A percentile compares a stretch with the other conserved stretches of the same genome.
phyloP scores from a whole-genome alignment of 257 asterid genomes.

The Cordia subcordata region DNA sequence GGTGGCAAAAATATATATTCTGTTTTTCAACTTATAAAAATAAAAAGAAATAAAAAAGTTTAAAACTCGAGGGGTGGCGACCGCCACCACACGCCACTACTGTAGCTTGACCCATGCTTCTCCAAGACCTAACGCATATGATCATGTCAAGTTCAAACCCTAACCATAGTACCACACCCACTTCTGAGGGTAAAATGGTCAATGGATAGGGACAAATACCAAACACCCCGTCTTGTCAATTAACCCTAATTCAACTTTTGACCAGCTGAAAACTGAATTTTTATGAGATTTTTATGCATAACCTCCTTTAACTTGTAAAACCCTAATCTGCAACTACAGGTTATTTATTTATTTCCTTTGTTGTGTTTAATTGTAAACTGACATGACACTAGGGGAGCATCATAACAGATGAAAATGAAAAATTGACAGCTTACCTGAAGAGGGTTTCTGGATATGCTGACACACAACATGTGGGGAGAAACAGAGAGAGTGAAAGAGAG shows the following conservation, averaged over 20 bases:
- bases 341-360: background rate
- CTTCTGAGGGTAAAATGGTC: slow-evolving; percentile 29
- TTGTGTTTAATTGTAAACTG: slow-evolving; percentile 25
- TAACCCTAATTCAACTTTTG: slow-evolving; percentile 18
- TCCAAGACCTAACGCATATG: background rate
- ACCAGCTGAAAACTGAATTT: slow-evolving; percentile 19
- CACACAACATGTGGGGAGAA: slow-evolving; percentile 41
- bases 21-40: too few species aligned
- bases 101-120: too few species aligned
- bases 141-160: slow-evolving; percentile 21
- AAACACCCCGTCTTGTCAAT: slow-evolving; percentile 9
- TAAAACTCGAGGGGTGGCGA: too few species aligned
- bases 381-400: slow-evolving; percentile 43
- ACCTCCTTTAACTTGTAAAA: slow-evolving; percentile 29
- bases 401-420: slow-evolving; percentile 34
- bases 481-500: slow-evolving; percentile 23
- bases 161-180: background rate
- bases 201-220: too few species aligned
- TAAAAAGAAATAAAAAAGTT: too few species aligned
- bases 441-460: slow-evolving; percentile 41
- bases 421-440: slow-evolving; percentile 42
- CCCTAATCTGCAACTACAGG: slow-evolving; percentile 48
- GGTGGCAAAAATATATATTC: too few species aligned
- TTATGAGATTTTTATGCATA: slow-evolving; percentile 15
- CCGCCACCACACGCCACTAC: too few species aligned